Conservation (phyloP, 164 flowering plant genomes). For the Cinnamomum chago region DNA sequence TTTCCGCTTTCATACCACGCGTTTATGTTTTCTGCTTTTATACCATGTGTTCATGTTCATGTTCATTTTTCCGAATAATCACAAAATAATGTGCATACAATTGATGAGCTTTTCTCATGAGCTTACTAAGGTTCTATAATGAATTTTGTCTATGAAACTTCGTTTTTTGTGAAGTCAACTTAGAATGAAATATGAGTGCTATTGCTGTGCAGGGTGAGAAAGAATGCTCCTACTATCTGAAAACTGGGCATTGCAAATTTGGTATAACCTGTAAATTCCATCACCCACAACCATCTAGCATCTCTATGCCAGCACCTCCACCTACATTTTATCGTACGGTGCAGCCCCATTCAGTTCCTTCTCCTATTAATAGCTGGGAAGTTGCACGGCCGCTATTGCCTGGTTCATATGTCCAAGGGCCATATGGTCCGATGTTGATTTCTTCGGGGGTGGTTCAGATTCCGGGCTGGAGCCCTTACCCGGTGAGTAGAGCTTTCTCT, state of each 20-base stretch:
- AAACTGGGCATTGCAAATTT: conserved; percentile 91
- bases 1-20: not conserved
- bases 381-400: conserved; percentile 66
- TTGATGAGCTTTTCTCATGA: not conserved
- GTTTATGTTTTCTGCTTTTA: not conserved
- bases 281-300: conserved; percentile 67
- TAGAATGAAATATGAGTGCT: not conserved
- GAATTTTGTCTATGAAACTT: not conserved
- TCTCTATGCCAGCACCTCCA: conserved; percentile 43
- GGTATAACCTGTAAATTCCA: conserved; percentile 92
- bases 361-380: conserved; percentile 55
- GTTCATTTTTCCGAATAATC: not conserved
- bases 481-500: conserved; percentile 35
- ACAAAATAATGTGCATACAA: not conserved
- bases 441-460: conserved; percentile 67
- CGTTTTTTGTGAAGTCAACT: not conserved
- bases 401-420: conserved; percentile 67
- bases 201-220: conserved; percentile 66
- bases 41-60: not conserved
- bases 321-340: conserved; percentile 45
- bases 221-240: conserved; percentile 85
- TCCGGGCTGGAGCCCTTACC: conserved; percentile 71
- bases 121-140: not conserved
- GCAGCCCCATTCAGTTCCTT: conserved; percentile 57
- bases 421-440: conserved; percentile 65